Base-by-base conservation (phyloP, 139 green algal species). In the Chlorella ohadii region DNA sequence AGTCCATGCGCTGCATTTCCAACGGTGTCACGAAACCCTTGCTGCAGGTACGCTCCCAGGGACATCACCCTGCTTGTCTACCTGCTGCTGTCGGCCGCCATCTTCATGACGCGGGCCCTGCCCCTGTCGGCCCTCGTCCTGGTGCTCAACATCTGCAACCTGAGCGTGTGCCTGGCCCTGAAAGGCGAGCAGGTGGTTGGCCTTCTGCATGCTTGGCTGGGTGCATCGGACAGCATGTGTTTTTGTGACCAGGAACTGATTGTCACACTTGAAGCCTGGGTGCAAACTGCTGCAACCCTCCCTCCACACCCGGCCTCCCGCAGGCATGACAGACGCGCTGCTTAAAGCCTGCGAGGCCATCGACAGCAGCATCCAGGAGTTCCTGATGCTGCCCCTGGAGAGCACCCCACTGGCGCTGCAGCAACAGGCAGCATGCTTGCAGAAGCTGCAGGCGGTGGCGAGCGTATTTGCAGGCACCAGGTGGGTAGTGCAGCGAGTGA, bases 331-430 rank as follows among this genome's bases (percentile, higher is more conserved):
- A 0, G 79, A 85, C 25, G 68, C 79, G 34, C 47, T 85, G 33
- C 16, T 55, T 11, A 66, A 57, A 6, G 51, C 79, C 0, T 25
- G 61, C 5, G 67, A 85, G 47, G 31, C 55, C 51, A 63, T 71
- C 36, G 28, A 77, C 1, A 56, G 71, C 0, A 67, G 55, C 13
- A 36, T 63, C 27, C 67, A 78, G 55, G 34, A 36, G 15, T 34
- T 85, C 5, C 47, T 85, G 65, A 9, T 41, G 59, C 80, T 87
- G 55, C 88, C 87, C 4, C 81, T 89, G 78, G 84, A 84, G 81
- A 39, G 79, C 3, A 63, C 38, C 4, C 77, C 87, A 44, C 56
- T 70, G 71, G 63, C 71, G 51, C 39, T 91, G 38, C 72, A 59
- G 34, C 70, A 81, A 64, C 78, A 84, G 78, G 9, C 44, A 12